Base-by-base conservation (phyloP, 768 basidiomycete species). In the Calocybe cyanea region DNA sequence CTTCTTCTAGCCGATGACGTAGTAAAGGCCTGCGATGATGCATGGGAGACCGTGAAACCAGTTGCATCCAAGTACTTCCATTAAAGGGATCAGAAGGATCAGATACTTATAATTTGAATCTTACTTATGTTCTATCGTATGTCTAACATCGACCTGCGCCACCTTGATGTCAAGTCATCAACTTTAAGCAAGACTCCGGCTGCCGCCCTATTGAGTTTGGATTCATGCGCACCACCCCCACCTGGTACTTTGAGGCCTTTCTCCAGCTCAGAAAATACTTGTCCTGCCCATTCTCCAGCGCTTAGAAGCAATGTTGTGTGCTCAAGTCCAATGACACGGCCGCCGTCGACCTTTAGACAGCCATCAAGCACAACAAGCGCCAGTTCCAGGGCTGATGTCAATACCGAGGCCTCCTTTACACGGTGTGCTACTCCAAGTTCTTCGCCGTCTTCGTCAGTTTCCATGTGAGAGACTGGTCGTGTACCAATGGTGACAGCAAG, bases 171-270 rank as follows among this genome's bases (percentile, higher is more conserved):
- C 14, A 90, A 64, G 51, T 83, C 81, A 41, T 92, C 86, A 4
- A 90, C 77, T 60, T 88, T 90, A 44, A 96, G 64, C 35, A 94
- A 61, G 1, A 93, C 85, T 0, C 89, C 90, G 1, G 90, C 91
- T 2, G 85, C 81, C 1, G 81, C 82, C 43, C 83, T 78, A 43
- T 75, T 76, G 25, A 92, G 59, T 51, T 78, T 77, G 1, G 74
- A 60, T 58, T 83, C 81, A 50, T 83, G 72, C 39, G 72, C 56
- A 15, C 91, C 87, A 37, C 89, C 85, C 3, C 79, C 76, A 2
- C 85, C 81, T 50, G 75, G 65, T 19, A 83, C 65, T 40, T 65
- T 76, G 32, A 76, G 58, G 1, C 92, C 87, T 52, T 75, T 74
- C 46, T 90, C 86, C 45, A 93, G 61, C 42, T 58, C 63, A 8